These are phyloP conservation scores for Rutidosis leptorrhynchoides DNA, from an alignment of 129 eudicot genomes.

Conservation along the genomic window DNA sequence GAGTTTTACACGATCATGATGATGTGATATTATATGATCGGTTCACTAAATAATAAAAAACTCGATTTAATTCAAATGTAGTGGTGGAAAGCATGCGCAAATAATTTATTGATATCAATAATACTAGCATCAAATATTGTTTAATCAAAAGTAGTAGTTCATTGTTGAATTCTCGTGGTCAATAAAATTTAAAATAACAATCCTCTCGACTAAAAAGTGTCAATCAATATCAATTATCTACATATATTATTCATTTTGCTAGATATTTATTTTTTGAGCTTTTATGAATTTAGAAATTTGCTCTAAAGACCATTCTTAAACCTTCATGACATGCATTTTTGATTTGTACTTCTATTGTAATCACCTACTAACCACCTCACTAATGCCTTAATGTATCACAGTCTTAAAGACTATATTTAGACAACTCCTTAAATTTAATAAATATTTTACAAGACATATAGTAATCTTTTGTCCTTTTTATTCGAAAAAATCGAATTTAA, in stretches of 20 bases:
- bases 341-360: too few relatives aligned
- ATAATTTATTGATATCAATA: conserved; percentile 11
- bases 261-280: too few relatives aligned
- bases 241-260: not conserved
- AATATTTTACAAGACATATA: too few relatives aligned
- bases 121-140: not conserved
- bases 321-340: too few relatives aligned
- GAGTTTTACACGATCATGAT: not conserved
- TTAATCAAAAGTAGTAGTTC: conserved; percentile 18
- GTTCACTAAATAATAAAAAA: not conserved
- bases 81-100: conserved; percentile 17
- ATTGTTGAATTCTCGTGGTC: conserved; percentile 16
- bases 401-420: too few relatives aligned
- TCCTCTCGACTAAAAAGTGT: not conserved
- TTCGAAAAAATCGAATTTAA: too few relatives aligned
- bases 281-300: too few relatives aligned
- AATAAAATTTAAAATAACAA: not conserved
- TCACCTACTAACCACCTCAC: too few relatives aligned
- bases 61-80: not conserved
- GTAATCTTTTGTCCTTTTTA: too few relatives aligned
- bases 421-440: too few relatives aligned
- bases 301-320: too few relatives aligned
- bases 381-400: too few relatives aligned
- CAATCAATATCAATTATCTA: not conserved
- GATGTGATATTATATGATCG: conserved; percentile 11